These are phyloP conservation scores for Apium graveolens DNA, from an alignment of 129 eudicot genomes.

Conservation along the genomic window DNA sequence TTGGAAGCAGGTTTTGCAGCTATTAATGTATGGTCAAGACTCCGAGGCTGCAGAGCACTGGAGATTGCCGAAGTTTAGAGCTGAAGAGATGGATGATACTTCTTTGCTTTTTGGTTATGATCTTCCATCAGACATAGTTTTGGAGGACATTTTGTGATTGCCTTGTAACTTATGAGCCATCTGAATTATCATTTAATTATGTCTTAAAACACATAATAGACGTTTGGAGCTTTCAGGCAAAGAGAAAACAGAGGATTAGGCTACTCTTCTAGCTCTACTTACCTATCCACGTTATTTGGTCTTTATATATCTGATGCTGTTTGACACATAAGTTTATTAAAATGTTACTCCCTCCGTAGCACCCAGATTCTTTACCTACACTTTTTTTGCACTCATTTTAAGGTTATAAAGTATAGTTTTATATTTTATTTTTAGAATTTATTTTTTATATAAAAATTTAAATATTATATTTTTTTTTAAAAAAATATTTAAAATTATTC, in stretches of 20 bases:
- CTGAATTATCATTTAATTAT: not conserved
- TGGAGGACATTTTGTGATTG: constrained; percentile 46
- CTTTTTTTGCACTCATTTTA: too few relatives aligned
- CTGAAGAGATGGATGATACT: constrained; percentile 69
- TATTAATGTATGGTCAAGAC: constrained; percentile 46
- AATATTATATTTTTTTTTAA: too few relatives aligned
- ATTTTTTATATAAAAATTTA: too few relatives aligned
- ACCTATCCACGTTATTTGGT: too few relatives aligned
- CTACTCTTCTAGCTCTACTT: not conserved
- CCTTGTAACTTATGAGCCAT: not conserved
- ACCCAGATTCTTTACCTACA: too few relatives aligned
- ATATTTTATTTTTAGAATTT: too few relatives aligned
- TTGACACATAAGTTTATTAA: too few relatives aligned
- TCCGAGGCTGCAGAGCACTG: constrained; percentile 41
- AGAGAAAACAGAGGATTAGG: constrained; percentile 5
- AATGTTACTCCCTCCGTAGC: too few relatives aligned
- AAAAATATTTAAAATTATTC: too few relatives aligned
- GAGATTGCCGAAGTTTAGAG: constrained; percentile 35
- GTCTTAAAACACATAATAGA: not conserved
- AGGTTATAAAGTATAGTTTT: too few relatives aligned
- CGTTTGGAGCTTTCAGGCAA: not conserved
- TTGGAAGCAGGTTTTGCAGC: constrained; percentile 48
- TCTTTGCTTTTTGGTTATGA: constrained; percentile 82
- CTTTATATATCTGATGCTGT: too few relatives aligned
- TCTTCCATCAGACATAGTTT: constrained; percentile 53